These are phyloP conservation scores for Fusarium dimerum DNA, from an alignment of 2,329 filamentous ascomycete genomes.

Conservation along the genomic window DNA sequence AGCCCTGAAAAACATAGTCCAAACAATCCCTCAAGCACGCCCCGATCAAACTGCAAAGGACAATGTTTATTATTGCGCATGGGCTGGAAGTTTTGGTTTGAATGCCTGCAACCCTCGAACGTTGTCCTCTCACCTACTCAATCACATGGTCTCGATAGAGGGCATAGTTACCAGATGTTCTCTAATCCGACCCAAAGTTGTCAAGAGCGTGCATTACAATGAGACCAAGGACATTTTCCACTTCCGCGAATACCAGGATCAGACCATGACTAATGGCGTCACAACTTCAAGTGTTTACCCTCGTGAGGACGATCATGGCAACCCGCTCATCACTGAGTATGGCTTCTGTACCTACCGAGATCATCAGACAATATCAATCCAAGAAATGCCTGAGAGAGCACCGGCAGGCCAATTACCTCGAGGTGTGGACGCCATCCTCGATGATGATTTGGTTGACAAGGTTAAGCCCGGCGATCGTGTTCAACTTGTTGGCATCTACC, in stretches of 20 bases:
- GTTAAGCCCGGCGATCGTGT: conserved; percentile 96
- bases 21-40: conserved; percentile 74
- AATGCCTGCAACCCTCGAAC: conserved; percentile 94
- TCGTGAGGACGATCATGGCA: conserved; percentile 89
- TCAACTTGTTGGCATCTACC: conserved; percentile 94
- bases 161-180: conserved; percentile 97
- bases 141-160: conserved; percentile 96
- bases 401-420: conserved; percentile 93
- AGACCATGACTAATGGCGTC: conserved; percentile 93
- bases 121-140: conserved; percentile 83
- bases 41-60: conserved; percentile 77
- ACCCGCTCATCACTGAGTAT: conserved; percentile 91
- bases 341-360: conserved; percentile 94
- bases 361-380: conserved; percentile 96
- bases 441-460: conserved; percentile 92
- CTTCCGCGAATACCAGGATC: conserved; percentile 88
- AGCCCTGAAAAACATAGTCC: conserved; percentile 85
- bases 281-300: conserved; percentile 92
- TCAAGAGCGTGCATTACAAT: conserved; percentile 97
- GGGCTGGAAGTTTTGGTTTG: conserved; percentile 91
- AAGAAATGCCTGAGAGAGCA: conserved; percentile 97
- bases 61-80: conserved; percentile 93
- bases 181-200: conserved; percentile 92
- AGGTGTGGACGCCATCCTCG: conserved; percentile 93
- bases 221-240: conserved; percentile 85